Evolutionary conservation across 2,329 filamentous ascomycete genomes (phyloP).

Genomic region (Paraphoma chrysanthemicola): DNA sequence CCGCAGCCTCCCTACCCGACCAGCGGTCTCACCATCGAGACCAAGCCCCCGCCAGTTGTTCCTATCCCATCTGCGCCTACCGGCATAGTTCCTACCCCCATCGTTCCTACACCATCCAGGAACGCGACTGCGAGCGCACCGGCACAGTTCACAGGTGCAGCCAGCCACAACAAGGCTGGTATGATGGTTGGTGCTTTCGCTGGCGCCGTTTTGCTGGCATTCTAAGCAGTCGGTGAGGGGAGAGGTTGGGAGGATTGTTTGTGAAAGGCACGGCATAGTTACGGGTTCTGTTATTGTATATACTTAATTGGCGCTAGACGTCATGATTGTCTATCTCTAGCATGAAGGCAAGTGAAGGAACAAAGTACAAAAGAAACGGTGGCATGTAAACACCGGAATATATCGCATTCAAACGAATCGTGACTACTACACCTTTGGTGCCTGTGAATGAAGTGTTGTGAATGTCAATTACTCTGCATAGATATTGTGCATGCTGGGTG

Average conservation of each 20-base stretch:
- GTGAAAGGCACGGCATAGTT: background rate
- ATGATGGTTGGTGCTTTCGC: constrained; percentile 29
- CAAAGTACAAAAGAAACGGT: background rate
- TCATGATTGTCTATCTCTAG: background rate
- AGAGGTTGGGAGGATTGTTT: background rate
- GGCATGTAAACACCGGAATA: background rate
- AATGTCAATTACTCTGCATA: too few relatives aligned
- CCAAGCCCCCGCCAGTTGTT: constrained; percentile 29
- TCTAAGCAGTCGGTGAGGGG: constrained; percentile 17
- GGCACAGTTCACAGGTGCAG: constrained; percentile 37
- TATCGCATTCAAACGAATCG: background rate
- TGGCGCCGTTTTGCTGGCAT: constrained; percentile 32
- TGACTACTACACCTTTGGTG: too few relatives aligned
- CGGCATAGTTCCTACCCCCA: constrained; percentile 4
- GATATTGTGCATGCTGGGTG: too few relatives aligned
- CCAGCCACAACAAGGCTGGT: constrained; percentile 29
- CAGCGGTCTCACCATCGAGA: constrained; percentile 36
- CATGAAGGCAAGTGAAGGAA: background rate
- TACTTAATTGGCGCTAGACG: constrained; percentile 8
- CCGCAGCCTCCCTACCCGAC: constrained; percentile 28
- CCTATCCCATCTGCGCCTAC: constrained; percentile 30
- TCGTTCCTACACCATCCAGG: constrained; percentile 19
- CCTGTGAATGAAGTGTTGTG: too few relatives aligned
- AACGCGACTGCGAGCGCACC: constrained; percentile 31
- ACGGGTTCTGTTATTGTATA: constrained; percentile 9